Percentiles rank a stretch among this genome's conserved stretches.
Conservation (phyloP, 2,329 filamentous ascomycete species). For the Trichoderma koningii region DNA sequence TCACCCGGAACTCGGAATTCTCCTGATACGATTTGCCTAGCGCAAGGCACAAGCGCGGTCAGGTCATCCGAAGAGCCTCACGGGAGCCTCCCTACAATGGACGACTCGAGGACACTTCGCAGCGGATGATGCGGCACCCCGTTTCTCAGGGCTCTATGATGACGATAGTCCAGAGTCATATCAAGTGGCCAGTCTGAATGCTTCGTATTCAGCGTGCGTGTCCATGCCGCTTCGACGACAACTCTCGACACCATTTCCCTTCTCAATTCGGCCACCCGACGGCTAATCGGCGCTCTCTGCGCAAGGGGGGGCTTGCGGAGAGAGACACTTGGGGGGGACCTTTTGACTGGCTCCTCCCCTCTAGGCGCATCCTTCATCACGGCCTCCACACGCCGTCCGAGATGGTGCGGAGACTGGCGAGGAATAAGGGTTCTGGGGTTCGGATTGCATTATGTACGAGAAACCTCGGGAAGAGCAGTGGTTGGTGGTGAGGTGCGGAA, state of each 20-base stretch:
- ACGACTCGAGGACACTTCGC: no score
- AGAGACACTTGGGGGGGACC: slow-evolving; percentile 19
- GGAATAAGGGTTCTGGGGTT: slow-evolving; percentile 24
- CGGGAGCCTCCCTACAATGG: no score
- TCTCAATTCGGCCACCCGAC: not conserved
- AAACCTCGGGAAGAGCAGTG: not conserved
- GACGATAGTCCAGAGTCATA: no score
- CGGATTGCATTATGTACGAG: slow-evolving; percentile 21
- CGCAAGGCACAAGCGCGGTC: slow-evolving; percentile 1
- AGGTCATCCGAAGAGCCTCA: no score
- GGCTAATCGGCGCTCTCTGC: slow-evolving; percentile 18
- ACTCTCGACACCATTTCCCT: not conserved
- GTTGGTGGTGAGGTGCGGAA: slow-evolving; percentile 8
- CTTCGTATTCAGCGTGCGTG: slow-evolving; percentile 15
- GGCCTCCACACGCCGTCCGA: slow-evolving; percentile 16
- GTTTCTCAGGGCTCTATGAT: no score
- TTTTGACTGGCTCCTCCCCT: slow-evolving; percentile 20
- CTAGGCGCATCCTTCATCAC: slow-evolving; percentile 17
- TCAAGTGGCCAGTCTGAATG: not conserved
- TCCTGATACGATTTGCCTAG: not conserved
- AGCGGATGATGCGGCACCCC: not conserved
- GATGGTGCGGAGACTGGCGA: slow-evolving; percentile 17
- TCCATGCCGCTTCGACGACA: not conserved
- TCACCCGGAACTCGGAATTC: not conserved
- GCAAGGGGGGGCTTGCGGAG: slow-evolving; percentile 9